Base-by-base conservation (phyloP, 1,284 basidiomycete genomes). In the Naganishia sp. region DNA sequence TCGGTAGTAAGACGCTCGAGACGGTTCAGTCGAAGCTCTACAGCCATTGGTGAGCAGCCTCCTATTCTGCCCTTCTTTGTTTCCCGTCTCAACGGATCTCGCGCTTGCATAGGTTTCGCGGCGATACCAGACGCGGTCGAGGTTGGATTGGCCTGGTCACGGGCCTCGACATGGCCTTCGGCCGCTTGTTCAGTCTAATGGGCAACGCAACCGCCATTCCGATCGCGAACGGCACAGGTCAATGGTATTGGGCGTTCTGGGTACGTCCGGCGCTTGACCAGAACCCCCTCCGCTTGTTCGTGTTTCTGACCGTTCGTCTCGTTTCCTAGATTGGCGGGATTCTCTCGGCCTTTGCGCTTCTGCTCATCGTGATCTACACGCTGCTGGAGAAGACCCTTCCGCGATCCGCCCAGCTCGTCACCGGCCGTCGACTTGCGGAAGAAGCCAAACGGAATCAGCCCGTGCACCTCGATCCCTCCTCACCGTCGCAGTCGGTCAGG, bases 191-290 rank as follows among this genome's bases (percentile, higher is more conserved):
- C 55, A 71, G 69, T 58, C 42, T 67, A 1, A 53, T 42, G 43
- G 65, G 65, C 13, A 69, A 70, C 17, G 61, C 73, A 2, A 72
- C 74, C 9, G 74, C 79, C 0, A 72, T 81, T 1, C 80, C 80
- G 2, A 76, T 81, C 68, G 72, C 69, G 4, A 66, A 78, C 21
- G 67, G 74, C 50, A 77, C 77, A n/a, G 78, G 76, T 1, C 73
- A 68, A 68, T 79, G 73, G 72, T 76, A 76, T 28, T 80, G 78
- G 77, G 71, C 76, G 0, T 72, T 81, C 54, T 80, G 80, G 73
- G 77, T 72, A 58, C 61, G 72, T 25, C n/a, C 17, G n/a, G 1
- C 25, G 25, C 1, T 18, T 21, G 4, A 15, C 6, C 2, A 15
- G 0, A 18, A 28, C 9, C 18, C 49, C 52, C 45, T 46, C 9